Conservation (phyloP, 2,329 filamentous ascomycete genomes). For the Nothomitra cinnamomea region DNA sequence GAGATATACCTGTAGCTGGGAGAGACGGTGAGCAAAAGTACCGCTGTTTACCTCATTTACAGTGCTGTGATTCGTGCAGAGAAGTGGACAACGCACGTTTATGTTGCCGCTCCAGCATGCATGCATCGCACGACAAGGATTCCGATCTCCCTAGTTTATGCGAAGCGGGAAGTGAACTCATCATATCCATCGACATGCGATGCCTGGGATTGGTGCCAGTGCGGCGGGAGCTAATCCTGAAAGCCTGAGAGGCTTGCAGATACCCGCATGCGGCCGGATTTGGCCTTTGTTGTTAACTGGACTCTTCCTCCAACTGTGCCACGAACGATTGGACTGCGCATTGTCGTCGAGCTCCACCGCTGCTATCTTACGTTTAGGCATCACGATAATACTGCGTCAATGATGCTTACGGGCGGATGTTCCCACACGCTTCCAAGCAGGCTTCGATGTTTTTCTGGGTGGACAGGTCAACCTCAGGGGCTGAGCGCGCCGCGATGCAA, state of each 20-base stretch:
- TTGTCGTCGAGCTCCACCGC: not conserved
- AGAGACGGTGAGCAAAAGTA: conserved; percentile 1
- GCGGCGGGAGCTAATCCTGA: conserved; percentile 1
- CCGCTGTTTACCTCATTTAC: not conserved
- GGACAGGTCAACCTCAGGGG: not conserved
- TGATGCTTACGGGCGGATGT: not conserved
- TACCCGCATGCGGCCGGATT: conserved; percentile 2
- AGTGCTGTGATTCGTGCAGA: not conserved
- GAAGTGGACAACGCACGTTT: conserved; percentile 3
- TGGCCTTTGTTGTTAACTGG: not conserved
- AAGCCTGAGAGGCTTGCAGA: not conserved
- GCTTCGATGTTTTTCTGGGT: no score
- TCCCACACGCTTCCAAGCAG: not conserved
- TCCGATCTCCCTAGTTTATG: not conserved
- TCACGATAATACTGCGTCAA: not conserved
- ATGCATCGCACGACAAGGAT: not conserved
- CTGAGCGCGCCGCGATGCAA: not conserved
- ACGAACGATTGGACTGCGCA: not conserved
- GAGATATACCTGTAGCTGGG: not conserved
- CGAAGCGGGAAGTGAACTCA: conserved; percentile 2
- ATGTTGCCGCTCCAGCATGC: not conserved
- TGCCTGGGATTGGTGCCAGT: not conserved
- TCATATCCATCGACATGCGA: not conserved
- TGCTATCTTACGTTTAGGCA: not conserved
- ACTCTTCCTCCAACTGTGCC: not conserved